Evolutionary conservation across 1,284 basidiomycete species (phyloP).

Genomic region (Paramarasmius palmivorus): DNA sequence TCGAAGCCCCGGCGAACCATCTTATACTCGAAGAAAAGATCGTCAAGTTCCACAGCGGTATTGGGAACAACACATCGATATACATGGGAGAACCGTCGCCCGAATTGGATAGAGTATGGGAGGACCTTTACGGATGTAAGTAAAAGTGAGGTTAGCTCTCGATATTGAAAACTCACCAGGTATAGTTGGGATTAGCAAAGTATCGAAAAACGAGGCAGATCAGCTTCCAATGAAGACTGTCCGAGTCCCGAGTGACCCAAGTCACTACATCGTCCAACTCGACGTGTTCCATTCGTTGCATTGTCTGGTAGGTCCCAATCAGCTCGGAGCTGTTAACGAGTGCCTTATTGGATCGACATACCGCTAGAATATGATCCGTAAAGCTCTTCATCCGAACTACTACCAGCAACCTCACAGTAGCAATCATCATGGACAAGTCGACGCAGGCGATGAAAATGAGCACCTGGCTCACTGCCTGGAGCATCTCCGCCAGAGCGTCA

Average conservation of each 20-base stretch:
- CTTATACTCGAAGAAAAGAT: background rate
- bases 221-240: slow-evolving; percentile 25
- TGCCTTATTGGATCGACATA: slow-evolving; percentile 5
- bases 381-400: slow-evolving; percentile 24
- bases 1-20: background rate
- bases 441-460: slow-evolving; percentile 9
- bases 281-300: slow-evolving; percentile 34
- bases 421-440: background rate
- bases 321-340: too few species aligned
- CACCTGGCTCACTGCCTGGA: slow-evolving; percentile 31
- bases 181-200: slow-evolving; percentile 22
- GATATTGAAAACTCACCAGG: background rate
- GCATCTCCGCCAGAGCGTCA: slow-evolving; percentile 28
- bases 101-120: slow-evolving; percentile 15
- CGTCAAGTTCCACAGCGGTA: background rate
- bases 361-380: slow-evolving; percentile 28
- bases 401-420: slow-evolving; percentile 16
- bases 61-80: slow-evolving; percentile 1
- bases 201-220: slow-evolving; percentile 22
- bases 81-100: slow-evolving; percentile 15
- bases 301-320: slow-evolving; percentile 31
- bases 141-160: background rate
- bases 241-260: slow-evolving; percentile 23
- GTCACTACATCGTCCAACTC: slow-evolving; percentile 24
- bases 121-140: slow-evolving; percentile 15